A percentile compares a stretch with the other conserved stretches of the same genome.
Evolutionary conservation across 192 early-diverging fungal genomes (phyloP).

Genomic region (Umbelopsis sp.): DNA sequence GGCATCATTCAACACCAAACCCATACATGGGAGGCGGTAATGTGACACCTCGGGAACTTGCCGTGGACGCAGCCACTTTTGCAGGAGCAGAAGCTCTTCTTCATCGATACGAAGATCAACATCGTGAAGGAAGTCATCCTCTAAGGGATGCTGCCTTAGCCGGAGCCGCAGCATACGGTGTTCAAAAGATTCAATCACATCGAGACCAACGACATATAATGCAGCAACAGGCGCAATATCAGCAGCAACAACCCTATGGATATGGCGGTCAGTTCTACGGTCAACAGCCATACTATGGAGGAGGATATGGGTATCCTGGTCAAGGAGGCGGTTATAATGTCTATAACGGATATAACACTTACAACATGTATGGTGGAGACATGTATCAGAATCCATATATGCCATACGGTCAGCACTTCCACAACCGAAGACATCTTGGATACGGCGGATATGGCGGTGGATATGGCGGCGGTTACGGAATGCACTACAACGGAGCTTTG

Average conservation of each 20-base stretch:
- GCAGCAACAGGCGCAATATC: not conserved
- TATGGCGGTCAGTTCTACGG: not conserved
- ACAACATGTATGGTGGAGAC: conserved; percentile 17
- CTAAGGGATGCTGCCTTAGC: conserved; percentile 12
- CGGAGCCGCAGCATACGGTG: conserved; percentile 18
- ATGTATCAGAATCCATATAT: conserved; percentile 17
- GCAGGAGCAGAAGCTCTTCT: conserved; percentile 21
- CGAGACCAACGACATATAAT: not conserved
- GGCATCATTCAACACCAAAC: conserved; percentile 10
- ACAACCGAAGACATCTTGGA: conserved; percentile 6
- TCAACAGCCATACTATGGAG: not conserved
- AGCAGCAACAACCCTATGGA: not conserved
- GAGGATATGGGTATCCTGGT: not conserved
- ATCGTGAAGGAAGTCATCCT: conserved; percentile 4
- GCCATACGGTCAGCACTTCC: conserved; percentile 6
- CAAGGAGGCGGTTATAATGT: not conserved
- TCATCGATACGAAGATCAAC: conserved; percentile 21
- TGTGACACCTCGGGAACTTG: conserved; percentile 2
- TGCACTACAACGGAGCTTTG: not conserved
- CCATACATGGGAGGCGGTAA: not conserved
- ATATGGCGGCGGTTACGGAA: too few species aligned
- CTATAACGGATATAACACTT: conserved; percentile 12
- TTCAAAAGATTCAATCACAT: conserved; percentile 11
- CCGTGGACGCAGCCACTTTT: conserved; percentile 25
- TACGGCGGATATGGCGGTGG: not conserved